These are phyloP conservation scores for Aegilops speltoides DNA, from an alignment of 176 grass and related monocot species.

Conservation along the genomic window DNA sequence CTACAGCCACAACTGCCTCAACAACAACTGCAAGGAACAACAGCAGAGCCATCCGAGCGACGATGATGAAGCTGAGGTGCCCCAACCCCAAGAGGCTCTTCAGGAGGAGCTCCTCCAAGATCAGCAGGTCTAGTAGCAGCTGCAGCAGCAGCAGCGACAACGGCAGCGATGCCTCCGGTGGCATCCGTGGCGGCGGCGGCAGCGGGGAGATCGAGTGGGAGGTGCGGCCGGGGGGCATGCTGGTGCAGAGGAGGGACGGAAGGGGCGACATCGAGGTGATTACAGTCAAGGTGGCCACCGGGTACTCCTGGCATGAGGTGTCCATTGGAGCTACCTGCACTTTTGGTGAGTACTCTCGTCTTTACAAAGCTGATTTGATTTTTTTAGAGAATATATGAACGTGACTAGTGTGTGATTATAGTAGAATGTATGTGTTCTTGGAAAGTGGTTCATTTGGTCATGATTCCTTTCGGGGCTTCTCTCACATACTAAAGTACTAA, in stretches of 20 bases:
- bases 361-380: too few species aligned
- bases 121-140: constrained; percentile 20
- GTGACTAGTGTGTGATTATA: background rate
- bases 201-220: constrained; percentile 84
- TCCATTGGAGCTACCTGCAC: constrained; percentile 84
- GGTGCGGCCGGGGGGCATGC: constrained; percentile 89
- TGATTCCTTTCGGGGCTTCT: constrained; percentile 2
- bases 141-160: background rate
- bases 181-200: background rate
- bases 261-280: constrained; percentile 53
- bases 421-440: background rate
- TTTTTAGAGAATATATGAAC: background rate
- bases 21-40: background rate
- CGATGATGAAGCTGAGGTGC: constrained; percentile 78
- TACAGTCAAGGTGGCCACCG: constrained; percentile 72
- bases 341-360: constrained; percentile 52
- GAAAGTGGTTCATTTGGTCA: background rate
- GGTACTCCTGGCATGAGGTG: constrained; percentile 71
- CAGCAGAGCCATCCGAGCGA: background rate
- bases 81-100: constrained; percentile 95
- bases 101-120: constrained; percentile 78
- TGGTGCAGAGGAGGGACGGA: constrained; percentile 89
- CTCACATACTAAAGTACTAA: background rate
- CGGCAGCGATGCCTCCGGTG: background rate
- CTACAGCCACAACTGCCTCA: background rate